A percentile compares a stretch with the other conserved stretches of the same genome.
Evolutionary conservation across 768 basidiomycete species (phyloP).

Genomic region (Vararia minispora): DNA sequence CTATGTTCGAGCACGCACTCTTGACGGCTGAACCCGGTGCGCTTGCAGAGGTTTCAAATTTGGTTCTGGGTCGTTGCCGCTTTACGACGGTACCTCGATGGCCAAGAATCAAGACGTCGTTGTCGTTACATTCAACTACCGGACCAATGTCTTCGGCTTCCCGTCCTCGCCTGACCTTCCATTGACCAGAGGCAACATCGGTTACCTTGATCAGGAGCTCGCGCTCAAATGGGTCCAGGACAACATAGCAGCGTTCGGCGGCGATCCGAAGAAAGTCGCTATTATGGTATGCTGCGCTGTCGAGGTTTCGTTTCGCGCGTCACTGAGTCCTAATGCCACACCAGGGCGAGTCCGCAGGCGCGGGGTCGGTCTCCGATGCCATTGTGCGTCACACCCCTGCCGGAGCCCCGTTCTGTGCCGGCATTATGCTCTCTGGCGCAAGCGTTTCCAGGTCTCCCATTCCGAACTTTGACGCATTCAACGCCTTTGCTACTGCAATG

Average conservation of each 20-base stretch:
- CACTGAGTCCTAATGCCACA: not conserved
- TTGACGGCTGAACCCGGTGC: not conserved
- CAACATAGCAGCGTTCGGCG: slow-evolving; percentile 51
- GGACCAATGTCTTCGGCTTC: slow-evolving; percentile 8
- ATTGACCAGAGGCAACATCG: slow-evolving; percentile 1
- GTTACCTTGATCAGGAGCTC: slow-evolving; percentile 10
- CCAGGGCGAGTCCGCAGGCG: slow-evolving; percentile 7
- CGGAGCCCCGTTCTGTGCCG: slow-evolving; percentile 3
- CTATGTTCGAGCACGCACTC: too few species aligned
- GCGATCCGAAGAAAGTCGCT: slow-evolving; percentile 34
- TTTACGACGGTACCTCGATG: slow-evolving; percentile 8
- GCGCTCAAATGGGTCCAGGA: slow-evolving; percentile 46
- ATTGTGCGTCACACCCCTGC: slow-evolving; percentile 1
- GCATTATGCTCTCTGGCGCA: slow-evolving; percentile 4
- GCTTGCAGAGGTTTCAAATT: slow-evolving; percentile 1
- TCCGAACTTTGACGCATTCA: slow-evolving; percentile 2
- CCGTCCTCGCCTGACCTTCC: slow-evolving; percentile 4
- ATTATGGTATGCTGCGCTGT: slow-evolving; percentile 16
- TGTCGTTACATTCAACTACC: slow-evolving; percentile 8
- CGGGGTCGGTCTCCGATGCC: not conserved
- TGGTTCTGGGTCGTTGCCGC: slow-evolving; percentile 2
- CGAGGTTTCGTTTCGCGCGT: not conserved
- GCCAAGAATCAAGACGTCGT: slow-evolving; percentile 7
- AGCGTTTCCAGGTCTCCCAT: not conserved
- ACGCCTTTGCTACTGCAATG: slow-evolving; percentile 2